Base-by-base conservation (phyloP, 192 early-diverging fungal genomes). In the Coemansia sp. region DNA sequence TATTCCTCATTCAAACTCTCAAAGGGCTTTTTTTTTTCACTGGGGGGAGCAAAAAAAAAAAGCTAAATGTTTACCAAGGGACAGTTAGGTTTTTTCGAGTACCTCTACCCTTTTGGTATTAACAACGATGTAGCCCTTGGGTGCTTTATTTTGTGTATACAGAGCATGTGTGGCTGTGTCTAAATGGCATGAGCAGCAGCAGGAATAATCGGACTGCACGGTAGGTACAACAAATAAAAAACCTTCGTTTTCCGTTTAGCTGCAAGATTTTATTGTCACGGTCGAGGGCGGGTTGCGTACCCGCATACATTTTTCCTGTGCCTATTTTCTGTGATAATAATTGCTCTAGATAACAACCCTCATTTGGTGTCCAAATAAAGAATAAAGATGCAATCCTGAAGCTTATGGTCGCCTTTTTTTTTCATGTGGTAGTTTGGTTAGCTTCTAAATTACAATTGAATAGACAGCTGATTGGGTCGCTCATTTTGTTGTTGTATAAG, bases 181-280 rank as follows among this genome's bases (percentile, higher is more conserved):
- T 54, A 18, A 18, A 35, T 35, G 33, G 33, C 33, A 35, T 5
- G 30, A 31, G 30, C 30, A 49, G 52, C 57, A 59, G 49, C 13
- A 59, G 47, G 42, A 49, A 55, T 33, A 55, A 57, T 55, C 52
- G 33, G 45, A 38, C 16, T 49, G 43, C 39, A 43, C 21, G 33
- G 57, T 41, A 31, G 36, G 41, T 39, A 39, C 28, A 50, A 45
- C 41, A 38, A 13, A 50, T 41, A 54, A 41, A 50, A 50, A 50
- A 31, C 33, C 48, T 55, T 45, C 50, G 41, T 37, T 60, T 68
- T 60, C 57, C 52, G 65, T 44, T 56, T 55, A 52, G 65, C 41
- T 60, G 65, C 65, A 68, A 20, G 53, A 20, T 23, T 50, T 59
- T 68, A 64, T 64, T 64, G 61, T 64, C 31, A 26, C 45, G 5